phyloP scores from a whole-genome alignment of 805 yeast species.

The Candida namnaoensis region DNA sequence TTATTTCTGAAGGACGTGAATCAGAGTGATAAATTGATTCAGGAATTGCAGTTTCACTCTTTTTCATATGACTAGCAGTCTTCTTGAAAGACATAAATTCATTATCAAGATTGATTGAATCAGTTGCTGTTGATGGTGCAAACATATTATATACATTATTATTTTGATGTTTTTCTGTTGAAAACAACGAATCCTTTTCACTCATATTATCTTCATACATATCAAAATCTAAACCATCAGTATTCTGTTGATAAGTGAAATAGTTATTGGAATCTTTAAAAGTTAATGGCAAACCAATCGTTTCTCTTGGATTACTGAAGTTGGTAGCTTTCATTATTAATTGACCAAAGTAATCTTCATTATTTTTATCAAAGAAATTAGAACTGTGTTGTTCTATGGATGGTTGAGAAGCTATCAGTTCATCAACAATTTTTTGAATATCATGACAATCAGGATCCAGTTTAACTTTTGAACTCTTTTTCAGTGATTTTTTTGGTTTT shows the following conservation, averaged over 20 bases:
- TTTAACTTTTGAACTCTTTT: background rate
- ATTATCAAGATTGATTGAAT: background rate
- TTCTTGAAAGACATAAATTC: constrained; percentile 1
- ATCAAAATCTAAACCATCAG: background rate
- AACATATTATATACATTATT: no score
- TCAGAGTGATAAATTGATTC: background rate
- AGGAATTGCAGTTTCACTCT: background rate
- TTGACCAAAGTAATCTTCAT: background rate
- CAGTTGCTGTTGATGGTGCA: background rate
- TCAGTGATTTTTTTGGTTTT: background rate
- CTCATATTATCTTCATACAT: background rate
- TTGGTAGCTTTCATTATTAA: background rate
- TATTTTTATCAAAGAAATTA: no score
- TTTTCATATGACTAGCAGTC: background rate
- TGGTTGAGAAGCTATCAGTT: background rate
- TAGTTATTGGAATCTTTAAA: no score
- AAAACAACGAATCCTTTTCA: background rate
- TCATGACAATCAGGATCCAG: background rate
- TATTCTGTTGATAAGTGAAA: no score
- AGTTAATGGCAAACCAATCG: no score
- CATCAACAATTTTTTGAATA: background rate
- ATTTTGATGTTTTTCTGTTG: background rate
- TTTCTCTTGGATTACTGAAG: background rate
- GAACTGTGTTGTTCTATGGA: background rate
- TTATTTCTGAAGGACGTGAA: constrained; percentile 8